These are phyloP conservation scores for Tetracentron sinense DNA, from an alignment of 164 flowering plant species.

Conservation along the genomic window DNA sequence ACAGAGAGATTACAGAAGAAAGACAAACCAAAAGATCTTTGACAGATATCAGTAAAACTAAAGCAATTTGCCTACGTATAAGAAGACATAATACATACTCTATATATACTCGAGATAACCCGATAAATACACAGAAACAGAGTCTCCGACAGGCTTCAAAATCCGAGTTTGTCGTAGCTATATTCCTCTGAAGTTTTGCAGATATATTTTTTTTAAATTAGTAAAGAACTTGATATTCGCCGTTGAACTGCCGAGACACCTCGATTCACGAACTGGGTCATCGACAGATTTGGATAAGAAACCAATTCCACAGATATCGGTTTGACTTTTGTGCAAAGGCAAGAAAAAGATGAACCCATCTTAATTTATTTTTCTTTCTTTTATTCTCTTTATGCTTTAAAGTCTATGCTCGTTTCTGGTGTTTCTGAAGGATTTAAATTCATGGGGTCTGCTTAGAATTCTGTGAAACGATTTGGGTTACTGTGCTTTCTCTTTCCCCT, in stretches of 20 bases:
- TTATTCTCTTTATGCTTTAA: conserved; percentile 7
- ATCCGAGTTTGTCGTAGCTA: background rate
- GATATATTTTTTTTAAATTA: background rate
- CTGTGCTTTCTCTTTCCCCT: conserved; percentile 18
- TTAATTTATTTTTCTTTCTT: background rate
- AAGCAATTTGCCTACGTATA: background rate
- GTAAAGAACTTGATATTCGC: background rate
- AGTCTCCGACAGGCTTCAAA: background rate
- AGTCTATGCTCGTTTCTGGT: background rate
- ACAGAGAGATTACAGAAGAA: background rate
- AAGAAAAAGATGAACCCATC: background rate
- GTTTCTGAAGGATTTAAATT: background rate
- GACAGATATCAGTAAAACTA: background rate
- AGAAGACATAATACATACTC: too few relatives aligned
- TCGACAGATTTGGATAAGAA: conserved; percentile 14
- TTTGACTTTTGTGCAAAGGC: conserved; percentile 21
- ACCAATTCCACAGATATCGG: background rate
- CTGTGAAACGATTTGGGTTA: conserved; percentile 7
- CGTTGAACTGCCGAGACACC: background rate
- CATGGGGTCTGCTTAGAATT: conserved; percentile 8
- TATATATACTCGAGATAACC: background rate
- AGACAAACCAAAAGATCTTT: background rate
- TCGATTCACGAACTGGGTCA: conserved; percentile 25
- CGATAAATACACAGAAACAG: background rate
- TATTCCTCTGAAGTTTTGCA: background rate